These are phyloP conservation scores for Colletotrichum sp. DNA, from an alignment of 2,329 filamentous ascomycete species.

Conservation along the genomic window DNA sequence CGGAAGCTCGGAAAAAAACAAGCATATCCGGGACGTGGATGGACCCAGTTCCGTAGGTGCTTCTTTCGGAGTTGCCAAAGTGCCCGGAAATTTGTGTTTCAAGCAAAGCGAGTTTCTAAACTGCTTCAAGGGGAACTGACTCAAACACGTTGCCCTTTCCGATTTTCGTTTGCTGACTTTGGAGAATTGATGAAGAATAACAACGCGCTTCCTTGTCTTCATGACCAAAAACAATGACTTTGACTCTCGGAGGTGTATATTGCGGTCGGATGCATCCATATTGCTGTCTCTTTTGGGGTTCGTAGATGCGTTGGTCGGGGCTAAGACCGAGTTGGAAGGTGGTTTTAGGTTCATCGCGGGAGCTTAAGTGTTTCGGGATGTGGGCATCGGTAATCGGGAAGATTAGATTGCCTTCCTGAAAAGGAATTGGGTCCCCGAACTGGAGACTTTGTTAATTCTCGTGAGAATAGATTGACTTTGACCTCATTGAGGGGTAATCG, in stretches of 20 bases:
- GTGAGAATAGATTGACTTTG: neutral
- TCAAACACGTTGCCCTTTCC: neutral
- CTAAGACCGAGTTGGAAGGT: neutral
- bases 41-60: neutral
- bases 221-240: neutral
- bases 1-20: neutral
- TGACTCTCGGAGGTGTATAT: neutral
- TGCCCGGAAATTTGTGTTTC: neutral
- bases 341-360: neutral
- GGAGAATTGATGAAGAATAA: neutral
- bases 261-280: neutral
- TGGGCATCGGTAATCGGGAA: neutral
- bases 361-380: neutral
- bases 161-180: neutral
- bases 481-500: neutral
- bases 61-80: neutral
- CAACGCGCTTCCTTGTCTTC: neutral
- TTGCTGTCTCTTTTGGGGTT: neutral
- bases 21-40: neutral
- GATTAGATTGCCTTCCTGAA: neutral
- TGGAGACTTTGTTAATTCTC: neutral
- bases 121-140: neutral
- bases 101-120: neutral
- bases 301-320: neutral
- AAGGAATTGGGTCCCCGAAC: neutral